phyloP scores from a whole-genome alignment of 148 eudicot genomes.

The Rhododendron henanense region DNA sequence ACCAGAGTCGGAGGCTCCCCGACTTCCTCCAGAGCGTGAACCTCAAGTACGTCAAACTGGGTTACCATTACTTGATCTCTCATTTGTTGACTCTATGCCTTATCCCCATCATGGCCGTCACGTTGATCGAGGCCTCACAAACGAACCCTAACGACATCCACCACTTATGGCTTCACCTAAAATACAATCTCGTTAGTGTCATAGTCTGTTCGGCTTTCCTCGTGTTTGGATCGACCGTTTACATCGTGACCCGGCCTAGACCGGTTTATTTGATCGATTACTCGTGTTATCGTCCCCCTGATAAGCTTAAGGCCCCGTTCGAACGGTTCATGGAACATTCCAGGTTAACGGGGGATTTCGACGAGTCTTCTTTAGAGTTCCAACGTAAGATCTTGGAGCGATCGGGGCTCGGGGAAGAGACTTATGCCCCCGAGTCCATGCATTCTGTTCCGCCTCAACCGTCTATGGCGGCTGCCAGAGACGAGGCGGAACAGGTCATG shows the following conservation, averaged over 20 bases:
- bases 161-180: constrained; percentile 16
- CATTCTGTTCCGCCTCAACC: constrained; percentile 26
- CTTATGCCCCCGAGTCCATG: constrained; percentile 27
- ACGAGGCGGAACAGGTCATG: constrained; percentile 28
- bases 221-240: constrained; percentile 23
- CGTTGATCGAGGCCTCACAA: constrained; percentile 18
- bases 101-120: constrained; percentile 7
- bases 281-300: constrained; percentile 23
- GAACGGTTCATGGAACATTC: constrained; percentile 20
- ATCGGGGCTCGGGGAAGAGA: constrained; percentile 39
- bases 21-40: constrained; percentile 27
- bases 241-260: constrained; percentile 27
- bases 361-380: constrained; percentile 29
- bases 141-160: constrained; percentile 18
- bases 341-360: constrained; percentile 23
- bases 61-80: constrained; percentile 26
- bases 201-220: constrained; percentile 9
- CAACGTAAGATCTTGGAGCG: constrained; percentile 34
- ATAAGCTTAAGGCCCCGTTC: constrained; percentile 21
- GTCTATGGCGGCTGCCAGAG: constrained; percentile 28
- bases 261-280: constrained; percentile 23
- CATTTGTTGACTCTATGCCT: constrained; percentile 19
- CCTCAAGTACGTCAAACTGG: constrained; percentile 32
- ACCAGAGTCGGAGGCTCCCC: constrained; percentile 12
- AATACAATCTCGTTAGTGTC: constrained; percentile 21